Base-by-base conservation (phyloP, 148 eudicot genomes). In the Chenopodium album region DNA sequence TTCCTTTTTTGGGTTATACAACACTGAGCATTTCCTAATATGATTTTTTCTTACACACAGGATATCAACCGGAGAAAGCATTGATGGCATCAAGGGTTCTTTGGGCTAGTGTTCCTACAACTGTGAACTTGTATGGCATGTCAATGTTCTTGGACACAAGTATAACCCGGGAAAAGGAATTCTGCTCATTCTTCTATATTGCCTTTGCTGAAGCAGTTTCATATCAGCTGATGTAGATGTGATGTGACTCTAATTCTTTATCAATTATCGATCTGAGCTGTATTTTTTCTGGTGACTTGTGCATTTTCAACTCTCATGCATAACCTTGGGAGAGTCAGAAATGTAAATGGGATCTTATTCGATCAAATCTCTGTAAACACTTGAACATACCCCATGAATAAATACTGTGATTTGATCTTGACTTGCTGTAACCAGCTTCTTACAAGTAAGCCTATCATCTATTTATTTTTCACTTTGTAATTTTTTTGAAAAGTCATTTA, bases 11-110 rank as follows among this genome's bases (percentile, higher is more conserved):
- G 44, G 44, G 44, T 41, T 41, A 41, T 41, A 41, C 44, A 11
- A 50, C 54, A 47, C 31, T 67, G 56, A 8, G 47, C 28, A 13
- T 60, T 34, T 20, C 22, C 47, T 63, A 71, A 26, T 64, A 28
- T 48, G 34, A 16, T 31, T 19, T 56, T 56, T 13, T 62, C 54
- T 67, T 47, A 71, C 19, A 34, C 64, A 86, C 91, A 92, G 97
- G 82, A 81, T 79, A 76, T 92, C 97, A 65, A 77, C 88, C 79
- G 97, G 97, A 68, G 97, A 92, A 87, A 89, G 91, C 80, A 67
- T 92, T 79, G 92, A 86, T 34, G 89, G 88, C 48, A 80, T 92
- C 59, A 83, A 73, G 71, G 94, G 92, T 77, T 81, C 90, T 56
- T 88, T 92, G 54, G 85, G 79, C 28, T 85, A 83, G 54, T 82